A percentile compares a stretch with the other conserved stretches of the same genome.
Conservation (phyloP, 2,329 filamentous ascomycete species). For the Pseudogymnoascus sp. region DNA sequence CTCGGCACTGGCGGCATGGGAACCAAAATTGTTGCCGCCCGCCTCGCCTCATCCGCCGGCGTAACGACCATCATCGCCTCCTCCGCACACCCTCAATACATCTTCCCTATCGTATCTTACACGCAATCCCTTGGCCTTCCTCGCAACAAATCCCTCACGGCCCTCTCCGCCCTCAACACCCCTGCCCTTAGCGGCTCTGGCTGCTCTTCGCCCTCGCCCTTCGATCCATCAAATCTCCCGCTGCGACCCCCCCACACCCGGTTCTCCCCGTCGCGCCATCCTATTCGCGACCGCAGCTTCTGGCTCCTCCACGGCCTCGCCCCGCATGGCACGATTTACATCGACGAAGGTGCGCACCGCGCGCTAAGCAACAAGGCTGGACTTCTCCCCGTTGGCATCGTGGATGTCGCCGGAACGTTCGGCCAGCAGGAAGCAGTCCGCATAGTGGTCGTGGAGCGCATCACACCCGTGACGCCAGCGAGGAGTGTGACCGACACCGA, state of each 20-base stretch:
- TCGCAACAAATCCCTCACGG: slow-evolving; percentile 26
- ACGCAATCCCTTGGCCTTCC: slow-evolving; percentile 51
- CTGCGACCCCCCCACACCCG: slow-evolving; percentile 73
- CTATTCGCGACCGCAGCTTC: slow-evolving; percentile 89
- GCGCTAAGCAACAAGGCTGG: slow-evolving; percentile 79
- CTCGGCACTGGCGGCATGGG: slow-evolving; percentile 95
- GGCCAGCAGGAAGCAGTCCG: slow-evolving; percentile 88
- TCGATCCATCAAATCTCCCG: slow-evolving; percentile 15
- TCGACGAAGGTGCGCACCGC: slow-evolving; percentile 79
- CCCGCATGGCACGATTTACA: slow-evolving; percentile 84
- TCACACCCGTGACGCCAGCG: background rate
- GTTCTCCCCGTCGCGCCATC: slow-evolving; percentile 75
- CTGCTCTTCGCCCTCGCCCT: slow-evolving; percentile 16
- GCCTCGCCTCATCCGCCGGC: slow-evolving; percentile 84
- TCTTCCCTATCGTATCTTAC: slow-evolving; percentile 76
- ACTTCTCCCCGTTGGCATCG: slow-evolving; percentile 80
- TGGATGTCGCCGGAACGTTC: slow-evolving; percentile 82
- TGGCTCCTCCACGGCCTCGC: slow-evolving; percentile 91
- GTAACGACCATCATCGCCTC: slow-evolving; percentile 94
- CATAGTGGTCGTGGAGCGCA: slow-evolving; percentile 66
- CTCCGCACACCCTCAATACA: slow-evolving; percentile 88
- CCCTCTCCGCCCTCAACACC: slow-evolving; percentile 19
- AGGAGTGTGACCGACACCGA: slow-evolving; percentile 23
- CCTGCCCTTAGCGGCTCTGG: slow-evolving; percentile 4
- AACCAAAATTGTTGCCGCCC: slow-evolving; percentile 91